Evolutionary conservation across 805 yeast genomes (phyloP), one percentile per base, ranked within the genome.

Genomic region (Ogataea pilisensis): DNA sequence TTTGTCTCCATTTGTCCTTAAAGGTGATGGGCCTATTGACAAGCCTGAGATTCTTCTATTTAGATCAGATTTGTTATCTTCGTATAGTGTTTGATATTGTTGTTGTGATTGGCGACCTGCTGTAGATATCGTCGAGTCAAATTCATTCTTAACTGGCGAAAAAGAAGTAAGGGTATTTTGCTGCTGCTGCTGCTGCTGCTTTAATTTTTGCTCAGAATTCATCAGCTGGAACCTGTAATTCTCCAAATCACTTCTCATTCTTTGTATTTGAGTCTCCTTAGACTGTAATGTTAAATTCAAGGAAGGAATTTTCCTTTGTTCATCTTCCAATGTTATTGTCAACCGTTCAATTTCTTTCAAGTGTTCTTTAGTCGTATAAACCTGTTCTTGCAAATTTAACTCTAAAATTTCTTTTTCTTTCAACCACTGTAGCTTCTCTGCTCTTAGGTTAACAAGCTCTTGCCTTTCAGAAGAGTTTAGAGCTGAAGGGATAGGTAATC

Each of bases 221-320:
- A 69, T 55, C 11, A 76, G 69, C 49, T 72, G 72, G n/a, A 70
- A 58, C 38, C 72, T 75, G 4, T 81, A 68, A 33, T 68, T 72
- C 34, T 82, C 88, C 35, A 80, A 58, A 52, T 86, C 93, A 35
- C 78, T 73, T 31, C 67, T 73, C 19, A 78, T 63, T 33, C 93
- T 64, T 32, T 72, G 66, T 8, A 85, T 59, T 55, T 82, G 88
- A 0, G 86, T 77, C 36, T 85, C 93, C 48, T 78, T 80, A 25
- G 85, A 80, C 57, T 82, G 82, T 19, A 76, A 56, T 40, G 72
- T 65, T 50, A 82, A 65, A 33, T 65, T 64, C 35, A 73, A 69
- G 31, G 68, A 69, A 3, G 81, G 76, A 36, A 72, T 70, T 37
- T 77, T 80, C 35, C 72, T 76, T 46, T 68, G 68, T 33, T 73